Evolutionary conservation across 2,329 filamentous ascomycete species (phyloP), one percentile per base, ranked within the genome.

Genomic region (Colletotrichum sublineola): DNA sequence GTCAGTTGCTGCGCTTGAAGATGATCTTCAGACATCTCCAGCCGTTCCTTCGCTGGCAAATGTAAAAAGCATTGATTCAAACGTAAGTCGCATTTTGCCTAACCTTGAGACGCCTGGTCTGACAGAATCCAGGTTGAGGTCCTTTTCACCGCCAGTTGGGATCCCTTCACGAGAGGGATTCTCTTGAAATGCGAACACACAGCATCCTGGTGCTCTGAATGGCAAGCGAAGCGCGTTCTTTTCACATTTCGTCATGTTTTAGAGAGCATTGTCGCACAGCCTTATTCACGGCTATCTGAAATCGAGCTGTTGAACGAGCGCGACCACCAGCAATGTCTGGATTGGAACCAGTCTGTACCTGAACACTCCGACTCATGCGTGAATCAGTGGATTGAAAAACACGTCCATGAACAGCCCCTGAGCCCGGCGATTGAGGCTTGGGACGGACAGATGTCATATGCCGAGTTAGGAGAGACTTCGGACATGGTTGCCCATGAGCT

Each of bases 401-500:
- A 56, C 53, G 52, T 44, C 5, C 58, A 33, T 2, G 24, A 24
- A 24, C 29, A 60, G n/a, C 75, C 75, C 11, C 44, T 74, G 18
- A 62, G 64, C 15, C 61, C 38, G 6, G 77, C 78, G 14, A 68
- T 79, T 12, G 55, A 68, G 24, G 70, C 75, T 0, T 79, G 77
- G 77, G 77, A 79, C 65, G 74, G 74, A 6, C 14, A 48, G 3
- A 66, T 77, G 38, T 77, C 76, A 0, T 78, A 77, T 68, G 55
- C 60, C 1, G 69, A 80, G 5, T 69, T 82, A 7, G 68, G 77
- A 1, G 56, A 63, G 0, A 46, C 72, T 8, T 77, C 77, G 5
- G 71, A 55, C 12, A 65, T 63, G 1, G 70, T 78, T 31, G 77
- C 78, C 7, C 15, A 40, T 29, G 42, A 68, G 11, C 64, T 71